Base-by-base conservation (phyloP, 441 rosid genomes). In the Syzygium syzygioides region DNA sequence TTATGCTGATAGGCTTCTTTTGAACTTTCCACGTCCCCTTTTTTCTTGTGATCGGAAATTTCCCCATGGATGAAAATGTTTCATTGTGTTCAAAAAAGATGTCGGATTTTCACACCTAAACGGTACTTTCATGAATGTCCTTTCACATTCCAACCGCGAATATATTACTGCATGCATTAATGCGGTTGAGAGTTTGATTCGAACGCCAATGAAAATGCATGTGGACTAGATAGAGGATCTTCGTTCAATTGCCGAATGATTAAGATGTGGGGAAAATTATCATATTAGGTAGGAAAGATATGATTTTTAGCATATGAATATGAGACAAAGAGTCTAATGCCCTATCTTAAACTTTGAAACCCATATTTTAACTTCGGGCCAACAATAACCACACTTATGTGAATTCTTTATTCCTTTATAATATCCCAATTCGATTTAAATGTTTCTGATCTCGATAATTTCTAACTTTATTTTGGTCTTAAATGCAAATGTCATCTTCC, bases 201-300 rank as follows among this genome's bases (percentile, higher is more conserved):
- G 0, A 1, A 66, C 2, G 1, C 23, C 12, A 4, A 34, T 0
- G 3, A 32, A 25, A 32, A 4, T 32, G 7, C 10, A 1, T 9
- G 41, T 15, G 25, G 45, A 34, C 45, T 9, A 1, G 79, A 4
- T 18, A 9, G 7, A 66, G 4, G 14, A 32, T 66, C 19, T 64
- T 64, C 76, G 30, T 64, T 18, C 20, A 30, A 64, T 5, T 18
- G 1, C 41, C 3, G 6, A 64, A 32, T 64, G 23, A 4, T 19
- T 15, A 4, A 9, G 18, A 30, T 9, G 20, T 0, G 1, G 1
- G 41, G 76, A 30, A 64, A 17, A 64, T 64, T 7, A 30, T 30
- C 12, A 14, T 8, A 30, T 64, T 2, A 30, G 18, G 41, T 2
- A 17, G 37, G 76, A 1, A 17, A 3, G 18, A 15, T 15, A 15